Conservation (phyloP, 305 asterid species). For the Caryopteris hybrid region DNA sequence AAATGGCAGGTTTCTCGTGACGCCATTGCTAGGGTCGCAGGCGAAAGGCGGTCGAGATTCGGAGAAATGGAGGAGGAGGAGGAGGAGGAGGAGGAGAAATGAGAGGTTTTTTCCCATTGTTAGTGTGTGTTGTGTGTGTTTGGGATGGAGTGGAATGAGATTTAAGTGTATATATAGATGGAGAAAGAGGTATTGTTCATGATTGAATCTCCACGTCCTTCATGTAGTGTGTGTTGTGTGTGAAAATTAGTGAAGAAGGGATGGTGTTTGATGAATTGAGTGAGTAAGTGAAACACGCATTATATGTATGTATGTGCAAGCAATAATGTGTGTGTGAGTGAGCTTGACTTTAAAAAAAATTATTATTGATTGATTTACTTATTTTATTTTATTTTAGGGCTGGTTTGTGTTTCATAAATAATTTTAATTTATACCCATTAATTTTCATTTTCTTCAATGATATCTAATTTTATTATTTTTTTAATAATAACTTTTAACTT, state of each 20-base stretch:
- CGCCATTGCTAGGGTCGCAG: constrained; percentile 48
- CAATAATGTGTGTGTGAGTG: background rate
- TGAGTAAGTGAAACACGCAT: constrained; percentile 52
- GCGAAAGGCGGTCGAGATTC: constrained; percentile 58
- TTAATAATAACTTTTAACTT: too few relatives aligned
- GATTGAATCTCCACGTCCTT: constrained; percentile 43
- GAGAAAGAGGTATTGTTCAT: constrained; percentile 24
- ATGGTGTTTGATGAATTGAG: constrained; percentile 25
- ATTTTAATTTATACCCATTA: too few relatives aligned
- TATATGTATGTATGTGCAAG: constrained; percentile 9
- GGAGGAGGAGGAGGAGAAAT: constrained; percentile 12
- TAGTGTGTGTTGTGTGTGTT: constrained; percentile 8
- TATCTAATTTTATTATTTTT: too few relatives aligned
- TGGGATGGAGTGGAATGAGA: constrained; percentile 1
- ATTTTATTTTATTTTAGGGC: background rate
- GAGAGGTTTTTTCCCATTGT: constrained; percentile 9
- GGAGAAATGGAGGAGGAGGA: constrained; percentile 16
- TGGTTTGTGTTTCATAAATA: too few relatives aligned
- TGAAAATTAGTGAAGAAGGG: background rate
- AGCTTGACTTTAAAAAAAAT: too few relatives aligned
- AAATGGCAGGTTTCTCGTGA: constrained; percentile 35
- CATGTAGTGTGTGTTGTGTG: constrained; percentile 29
- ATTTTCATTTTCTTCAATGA: too few relatives aligned
- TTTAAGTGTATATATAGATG: constrained; percentile 22
- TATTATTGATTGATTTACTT: background rate